These are phyloP conservation scores for Macrolepiota albuminosa DNA, from an alignment of 768 basidiomycete genomes.

Conservation along the genomic window DNA sequence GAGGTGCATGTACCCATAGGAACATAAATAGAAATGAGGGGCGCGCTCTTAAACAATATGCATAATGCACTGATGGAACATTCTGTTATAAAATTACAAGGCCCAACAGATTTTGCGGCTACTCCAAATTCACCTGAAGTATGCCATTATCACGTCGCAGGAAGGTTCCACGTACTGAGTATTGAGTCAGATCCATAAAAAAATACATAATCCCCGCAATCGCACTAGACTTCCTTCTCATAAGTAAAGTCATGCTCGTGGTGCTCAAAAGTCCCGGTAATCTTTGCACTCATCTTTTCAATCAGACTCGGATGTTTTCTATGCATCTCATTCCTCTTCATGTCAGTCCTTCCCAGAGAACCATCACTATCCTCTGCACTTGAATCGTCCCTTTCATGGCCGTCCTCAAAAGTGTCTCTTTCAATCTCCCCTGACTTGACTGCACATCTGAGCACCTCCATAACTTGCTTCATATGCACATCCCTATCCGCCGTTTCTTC, in stretches of 20 bases:
- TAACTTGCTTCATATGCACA: conserved; percentile 31
- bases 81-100: background rate
- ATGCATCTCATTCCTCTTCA: conserved; percentile 35
- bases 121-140: background rate
- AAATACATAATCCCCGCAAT: background rate
- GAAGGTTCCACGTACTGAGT: too few species aligned
- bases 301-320: conserved; percentile 58
- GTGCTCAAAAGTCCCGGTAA: conserved; percentile 33
- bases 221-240: conserved; percentile 33
- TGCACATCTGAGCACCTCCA: conserved; percentile 39
- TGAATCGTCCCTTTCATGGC: conserved; percentile 2
- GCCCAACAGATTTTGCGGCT: background rate
- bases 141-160: background rate
- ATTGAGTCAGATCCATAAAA: background rate
- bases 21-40: background rate
- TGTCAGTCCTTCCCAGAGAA: background rate
- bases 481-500: conserved; percentile 30
- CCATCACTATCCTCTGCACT: conserved; percentile 19
- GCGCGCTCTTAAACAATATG: too few species aligned
- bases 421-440: conserved; percentile 28
- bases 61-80: background rate
- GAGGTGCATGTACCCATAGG: background rate
- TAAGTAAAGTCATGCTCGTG: conserved; percentile 28
- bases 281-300: conserved; percentile 33
- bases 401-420: conserved; percentile 11